Base-by-base conservation (phyloP, 306 rosid species). In the Purshia tridentata region DNA sequence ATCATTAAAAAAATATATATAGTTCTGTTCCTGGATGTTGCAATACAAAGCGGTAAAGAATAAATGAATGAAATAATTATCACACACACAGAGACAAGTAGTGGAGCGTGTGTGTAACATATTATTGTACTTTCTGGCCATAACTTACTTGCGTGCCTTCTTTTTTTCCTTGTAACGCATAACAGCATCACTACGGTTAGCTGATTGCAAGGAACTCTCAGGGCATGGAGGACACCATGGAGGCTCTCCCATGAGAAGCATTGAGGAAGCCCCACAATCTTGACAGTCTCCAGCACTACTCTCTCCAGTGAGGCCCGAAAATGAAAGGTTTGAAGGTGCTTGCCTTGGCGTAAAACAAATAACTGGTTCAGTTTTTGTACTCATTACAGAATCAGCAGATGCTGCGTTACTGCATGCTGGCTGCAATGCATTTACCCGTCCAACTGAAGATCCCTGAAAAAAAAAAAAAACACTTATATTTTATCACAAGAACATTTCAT, bases 151-250 rank as follows among this genome's bases (percentile, higher is more conserved):
- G 58, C 97, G 89, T 40, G 84, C 80, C 87, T 86, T 87, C 84
- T 92, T 95, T 93, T 95, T 95, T 83, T 95, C 99, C 88, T 82
- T 95, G 63, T 95, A 95, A 18, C 99, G 98, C 93, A 88, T 62
- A 76, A 95, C 98, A 71, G 99, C 99, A 59, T 87, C 81, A 73
- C 67, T 88, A 66, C 99, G 98, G 72, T 86, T 95, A 70, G 86
- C 90, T 65, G 92, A 89, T 60, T 90, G 97, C 67, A 83, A 41
- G 76, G 91, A 83, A 77, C 60, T 78, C 76, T 88, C 99, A 16
- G 90, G 83, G 72, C 86, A 73, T 66, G 92, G 89, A 82, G 95
- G 71, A 84, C 86, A 86, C 98, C 97, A 92, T 14, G 97, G 99
- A 74, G 96, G 97, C 73, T 95, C 99, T 60, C 93, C 99, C 88